Base-by-base conservation (phyloP, 2,329 filamentous ascomycete species). In the Cladosporium sp. region DNA sequence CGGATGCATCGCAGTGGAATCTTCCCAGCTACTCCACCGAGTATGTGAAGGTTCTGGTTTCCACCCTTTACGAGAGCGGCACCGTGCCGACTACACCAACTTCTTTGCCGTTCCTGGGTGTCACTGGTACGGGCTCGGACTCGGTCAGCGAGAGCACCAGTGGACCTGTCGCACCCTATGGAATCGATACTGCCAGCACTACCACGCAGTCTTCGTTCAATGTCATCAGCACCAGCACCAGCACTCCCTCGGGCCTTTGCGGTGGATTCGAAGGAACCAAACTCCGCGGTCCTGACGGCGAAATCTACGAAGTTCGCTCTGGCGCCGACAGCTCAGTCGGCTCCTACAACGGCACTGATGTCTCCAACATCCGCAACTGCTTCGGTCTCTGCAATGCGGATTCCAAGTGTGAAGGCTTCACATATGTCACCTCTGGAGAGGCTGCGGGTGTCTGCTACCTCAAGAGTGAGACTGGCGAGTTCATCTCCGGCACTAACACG, bases 271-370 rank as follows among this genome's bases (percentile, higher is more conserved):
- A 54, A n/a, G 48, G 60, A 26, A 10, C 25, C 23, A 53, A n/a
- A 32, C 30, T 30, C 25, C 28, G 28, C 34, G 58, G 28, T 21
- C 36, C 58, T 18, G 32, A 49, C 16, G 58, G 58, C 46, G 39
- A n/a, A 10, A 46, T 16, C n/a, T 60, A 60, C 58, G 58, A 60
- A 21, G 58, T 49, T 25, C 25, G 58, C 39, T 60, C 58, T 48
- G 39, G 58, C 43, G 39, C 39, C 30, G 58, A 60, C 58, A 60
- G 58, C 58, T 49, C 58, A 11, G n/a, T 60, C 26, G 51, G 51
- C 58, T 60, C 58, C 8, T 60, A 60, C 58, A 60, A 34, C 58
- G 58, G 58, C 30, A 60, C 58, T 23, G 28, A 48, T 28, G 25
- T 18, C 18, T 14, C 23, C 26, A 30, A 11, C 18, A 60, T 60